Evolutionary conservation across 768 basidiomycete genomes (phyloP).

Genomic region (Rossbeevera mucosa): DNA sequence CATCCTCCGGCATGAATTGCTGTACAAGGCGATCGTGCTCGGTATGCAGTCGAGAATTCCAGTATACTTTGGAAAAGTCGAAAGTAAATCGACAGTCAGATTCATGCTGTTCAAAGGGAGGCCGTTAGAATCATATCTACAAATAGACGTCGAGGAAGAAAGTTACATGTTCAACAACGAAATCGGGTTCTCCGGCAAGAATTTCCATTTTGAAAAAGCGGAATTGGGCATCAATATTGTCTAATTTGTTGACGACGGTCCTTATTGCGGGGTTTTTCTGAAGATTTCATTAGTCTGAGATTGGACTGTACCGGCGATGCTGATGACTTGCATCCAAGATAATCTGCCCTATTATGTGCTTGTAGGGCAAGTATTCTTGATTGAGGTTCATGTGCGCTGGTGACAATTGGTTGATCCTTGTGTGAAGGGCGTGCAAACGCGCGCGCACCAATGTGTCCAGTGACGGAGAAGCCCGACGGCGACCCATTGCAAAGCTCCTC

Average conservation of each 20-base stretch:
- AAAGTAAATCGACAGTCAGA: constrained; percentile 84
- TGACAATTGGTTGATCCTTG: constrained; percentile 3
- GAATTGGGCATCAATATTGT: constrained; percentile 79
- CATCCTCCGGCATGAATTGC: constrained; percentile 65
- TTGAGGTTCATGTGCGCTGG: constrained; percentile 89
- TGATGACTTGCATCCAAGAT: constrained; percentile 71
- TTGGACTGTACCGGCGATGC: constrained; percentile 1
- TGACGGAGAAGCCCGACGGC: constrained; percentile 82
- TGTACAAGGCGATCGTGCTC: constrained; percentile 87
- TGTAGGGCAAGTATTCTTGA: constrained; percentile 88
- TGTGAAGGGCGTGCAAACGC: neutral
- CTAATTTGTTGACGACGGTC: constrained; percentile 94
- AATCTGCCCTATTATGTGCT: constrained; percentile 85
- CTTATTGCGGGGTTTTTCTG: constrained; percentile 83
- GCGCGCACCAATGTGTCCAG: constrained; percentile 84
- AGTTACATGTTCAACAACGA: constrained; percentile 80
- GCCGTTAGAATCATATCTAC: neutral
- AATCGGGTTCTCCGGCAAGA: constrained; percentile 85
- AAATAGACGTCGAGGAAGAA: neutral
- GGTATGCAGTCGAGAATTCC: constrained; percentile 92
- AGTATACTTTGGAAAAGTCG: constrained; percentile 94
- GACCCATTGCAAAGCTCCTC: constrained; percentile 70
- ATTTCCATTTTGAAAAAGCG: constrained; percentile 97
- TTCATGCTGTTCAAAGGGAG: constrained; percentile 55
- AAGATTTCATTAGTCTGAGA: constrained; percentile 6